Evolutionary conservation across 257 asterid genomes (phyloP).

Genomic region (Voacanga thouarsii): DNA sequence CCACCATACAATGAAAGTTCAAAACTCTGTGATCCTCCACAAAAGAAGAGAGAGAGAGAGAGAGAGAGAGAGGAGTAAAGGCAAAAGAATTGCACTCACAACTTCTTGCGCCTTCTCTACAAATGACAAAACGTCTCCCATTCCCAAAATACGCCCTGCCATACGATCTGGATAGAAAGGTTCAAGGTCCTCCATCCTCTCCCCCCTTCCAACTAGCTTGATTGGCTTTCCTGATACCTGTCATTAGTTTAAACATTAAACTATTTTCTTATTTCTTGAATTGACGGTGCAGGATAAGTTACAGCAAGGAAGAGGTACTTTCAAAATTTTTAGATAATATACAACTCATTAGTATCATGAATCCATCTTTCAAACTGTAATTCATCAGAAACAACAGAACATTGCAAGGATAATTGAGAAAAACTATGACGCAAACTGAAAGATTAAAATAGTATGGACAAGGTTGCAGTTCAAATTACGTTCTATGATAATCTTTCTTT

Average conservation of each 20-base stretch:
- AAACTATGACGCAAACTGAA: background rate
- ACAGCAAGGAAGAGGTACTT: background rate
- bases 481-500: background rate
- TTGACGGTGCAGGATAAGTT: background rate
- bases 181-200: slow-evolving; percentile 97
- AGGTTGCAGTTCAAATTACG: background rate
- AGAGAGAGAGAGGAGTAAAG: background rate
- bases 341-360: background rate
- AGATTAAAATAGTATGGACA: background rate
- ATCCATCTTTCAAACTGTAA: background rate
- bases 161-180: slow-evolving; percentile 98
- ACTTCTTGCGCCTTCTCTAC: slow-evolving; percentile 99
- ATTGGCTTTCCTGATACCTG: slow-evolving; percentile 99
- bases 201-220: slow-evolving; percentile 99
- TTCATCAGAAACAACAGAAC: background rate
- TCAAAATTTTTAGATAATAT: background rate
- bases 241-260: background rate
- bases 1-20: slow-evolving; percentile 17
- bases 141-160: slow-evolving; percentile 98
- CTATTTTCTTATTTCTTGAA: background rate
- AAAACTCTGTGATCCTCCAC: slow-evolving; percentile 9
- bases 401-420: background rate
- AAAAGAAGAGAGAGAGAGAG: background rate
- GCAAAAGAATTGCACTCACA: slow-evolving; percentile 46
- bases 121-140: slow-evolving; percentile 98